These are phyloP conservation scores for Aspergillus cejpii DNA, from an alignment of 2,329 filamentous ascomycete genomes.

Conservation along the genomic window DNA sequence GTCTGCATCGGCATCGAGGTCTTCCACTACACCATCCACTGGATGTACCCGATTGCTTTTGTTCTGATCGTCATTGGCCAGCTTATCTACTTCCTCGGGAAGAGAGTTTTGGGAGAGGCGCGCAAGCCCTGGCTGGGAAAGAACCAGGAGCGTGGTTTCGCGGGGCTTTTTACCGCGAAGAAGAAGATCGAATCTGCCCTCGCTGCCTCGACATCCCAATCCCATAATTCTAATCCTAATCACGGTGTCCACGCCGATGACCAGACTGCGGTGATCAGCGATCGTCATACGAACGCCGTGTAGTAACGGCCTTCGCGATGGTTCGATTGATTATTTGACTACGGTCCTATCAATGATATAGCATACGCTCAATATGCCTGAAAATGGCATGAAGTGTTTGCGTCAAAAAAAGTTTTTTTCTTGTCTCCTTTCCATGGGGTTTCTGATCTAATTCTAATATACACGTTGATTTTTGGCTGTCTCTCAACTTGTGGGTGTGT, in stretches of 20 bases:
- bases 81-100: slow-evolving; percentile 78
- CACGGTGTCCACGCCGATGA: neutral
- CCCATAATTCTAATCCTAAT: slow-evolving; percentile 10
- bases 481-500: no score
- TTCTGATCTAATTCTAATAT: no score
- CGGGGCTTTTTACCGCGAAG: slow-evolving; percentile 79
- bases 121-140: slow-evolving; percentile 92
- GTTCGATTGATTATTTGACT: no score
- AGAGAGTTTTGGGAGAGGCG: slow-evolving; percentile 74
- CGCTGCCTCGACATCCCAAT: slow-evolving; percentile 7
- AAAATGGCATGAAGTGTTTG: no score
- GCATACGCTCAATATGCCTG: no score
- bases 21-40: slow-evolving; percentile 74
- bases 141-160: slow-evolving; percentile 73
- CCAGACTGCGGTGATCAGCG: neutral
- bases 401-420: no score
- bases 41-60: slow-evolving; percentile 92
- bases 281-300: slow-evolving; percentile 7
- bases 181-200: slow-evolving; percentile 51
- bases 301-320: neutral
- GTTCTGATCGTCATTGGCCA: slow-evolving; percentile 83
- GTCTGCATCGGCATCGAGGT: slow-evolving; percentile 85
- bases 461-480: no score
- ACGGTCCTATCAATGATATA: no score
- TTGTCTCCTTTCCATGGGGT: no score